Percentiles rank a stretch among this genome's conserved stretches.
Conservation (phyloP, 1,284 basidiomycete genomes). For the Farysia itapuensis region DNA sequence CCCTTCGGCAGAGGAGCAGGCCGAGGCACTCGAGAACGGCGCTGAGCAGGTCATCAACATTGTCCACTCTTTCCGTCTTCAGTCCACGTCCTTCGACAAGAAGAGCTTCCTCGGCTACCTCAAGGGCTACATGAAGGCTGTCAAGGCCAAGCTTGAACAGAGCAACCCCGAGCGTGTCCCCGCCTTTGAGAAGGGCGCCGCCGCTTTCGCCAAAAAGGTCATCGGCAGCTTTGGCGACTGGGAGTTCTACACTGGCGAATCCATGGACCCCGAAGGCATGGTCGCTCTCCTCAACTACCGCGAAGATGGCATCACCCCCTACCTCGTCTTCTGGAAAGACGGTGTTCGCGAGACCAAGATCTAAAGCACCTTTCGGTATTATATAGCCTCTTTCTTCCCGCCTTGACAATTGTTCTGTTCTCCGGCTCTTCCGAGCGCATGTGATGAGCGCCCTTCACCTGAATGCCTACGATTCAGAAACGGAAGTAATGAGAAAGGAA, state of each 20-base stretch:
- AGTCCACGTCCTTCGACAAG: conserved; percentile 84
- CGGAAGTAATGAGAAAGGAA: too few species aligned
- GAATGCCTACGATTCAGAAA: too few species aligned
- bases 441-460: too few species aligned
- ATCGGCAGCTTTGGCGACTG: conserved; percentile 86
- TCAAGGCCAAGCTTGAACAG: conserved; percentile 66
- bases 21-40: conserved; percentile 81
- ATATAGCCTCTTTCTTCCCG: too few species aligned
- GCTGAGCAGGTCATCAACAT: conserved; percentile 81
- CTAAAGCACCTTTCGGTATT: conserved; percentile 39
- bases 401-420: too few species aligned
- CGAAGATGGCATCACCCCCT: conserved; percentile 69
- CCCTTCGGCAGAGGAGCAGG: conserved; percentile 76
- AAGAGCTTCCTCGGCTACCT: conserved; percentile 83
- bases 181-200: conserved; percentile 82
- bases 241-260: conserved; percentile 84
- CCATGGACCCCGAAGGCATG: conserved; percentile 62
- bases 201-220: conserved; percentile 68
- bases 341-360: conserved; percentile 58
- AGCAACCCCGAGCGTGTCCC: conserved; percentile 71
- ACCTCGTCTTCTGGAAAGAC: conserved; percentile 63
- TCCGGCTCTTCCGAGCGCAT: too few species aligned
- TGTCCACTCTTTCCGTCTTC: conserved; percentile 87
- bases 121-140: conserved; percentile 82
- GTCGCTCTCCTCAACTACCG: conserved; percentile 62